phyloP scores from a whole-genome alignment of 768 basidiomycete species.

The Mycena maculata region DNA sequence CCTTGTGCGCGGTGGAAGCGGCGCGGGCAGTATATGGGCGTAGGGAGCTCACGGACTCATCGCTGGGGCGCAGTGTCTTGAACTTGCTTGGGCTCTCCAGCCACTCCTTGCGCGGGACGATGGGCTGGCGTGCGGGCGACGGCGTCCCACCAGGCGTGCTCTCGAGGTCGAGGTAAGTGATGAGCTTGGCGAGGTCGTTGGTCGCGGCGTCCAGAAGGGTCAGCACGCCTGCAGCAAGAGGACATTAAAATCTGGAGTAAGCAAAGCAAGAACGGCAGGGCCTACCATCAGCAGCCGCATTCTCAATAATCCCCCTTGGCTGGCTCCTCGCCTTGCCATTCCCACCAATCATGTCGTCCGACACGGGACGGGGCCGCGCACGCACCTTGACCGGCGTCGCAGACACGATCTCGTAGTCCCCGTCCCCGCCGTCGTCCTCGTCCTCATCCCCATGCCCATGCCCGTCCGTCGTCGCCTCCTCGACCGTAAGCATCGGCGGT shows the following conservation, averaged over 20 bases:
- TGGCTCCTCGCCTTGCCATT: constrained; percentile 54
- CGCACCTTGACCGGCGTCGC: constrained; percentile 61
- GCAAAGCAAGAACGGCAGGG: constrained; percentile 11
- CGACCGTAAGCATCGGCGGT: constrained; percentile 53
- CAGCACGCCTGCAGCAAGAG: constrained; percentile 58
- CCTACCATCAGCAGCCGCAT: constrained; percentile 62
- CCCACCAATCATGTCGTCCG: constrained; percentile 52
- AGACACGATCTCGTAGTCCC: constrained; percentile 28
- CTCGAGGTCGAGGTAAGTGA: constrained; percentile 84
- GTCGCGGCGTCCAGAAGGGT: constrained; percentile 85
- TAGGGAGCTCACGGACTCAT: constrained; percentile 59
- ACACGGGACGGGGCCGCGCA: constrained; percentile 66
- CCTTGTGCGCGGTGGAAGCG: constrained; percentile 37
- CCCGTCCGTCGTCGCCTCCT: constrained; percentile 66
- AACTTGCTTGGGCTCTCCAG: constrained; percentile 48
- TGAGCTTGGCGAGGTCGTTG: constrained; percentile 80
- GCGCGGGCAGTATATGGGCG: constrained; percentile 57
- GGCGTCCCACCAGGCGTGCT: constrained; percentile 77
- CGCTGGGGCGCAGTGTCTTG: constrained; percentile 40
- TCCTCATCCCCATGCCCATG: constrained; percentile 48
- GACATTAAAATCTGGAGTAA: constrained; percentile 13
- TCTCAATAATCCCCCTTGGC: constrained; percentile 71
- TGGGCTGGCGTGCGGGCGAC: constrained; percentile 38
- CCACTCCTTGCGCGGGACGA: constrained; percentile 33
- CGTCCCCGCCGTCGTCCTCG: constrained; percentile 31